Percentiles rank a stretch among this genome's conserved stretches.
Evolutionary conservation across 1,284 basidiomycete genomes (phyloP).

Genomic region (Cryptococcus sp.): DNA sequence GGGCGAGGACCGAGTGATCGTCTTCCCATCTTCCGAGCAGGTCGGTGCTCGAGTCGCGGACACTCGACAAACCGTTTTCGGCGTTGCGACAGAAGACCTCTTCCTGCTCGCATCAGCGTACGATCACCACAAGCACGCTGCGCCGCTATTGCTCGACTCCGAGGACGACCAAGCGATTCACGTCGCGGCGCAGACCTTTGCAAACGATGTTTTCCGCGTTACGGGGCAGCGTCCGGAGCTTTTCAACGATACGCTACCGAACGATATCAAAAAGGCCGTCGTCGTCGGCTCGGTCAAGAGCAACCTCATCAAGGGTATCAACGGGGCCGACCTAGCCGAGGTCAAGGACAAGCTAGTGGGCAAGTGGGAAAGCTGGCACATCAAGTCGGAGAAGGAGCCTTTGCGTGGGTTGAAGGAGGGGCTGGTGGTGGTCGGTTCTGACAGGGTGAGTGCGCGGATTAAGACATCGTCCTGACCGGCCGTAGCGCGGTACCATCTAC

Average conservation of each 20-base stretch:
- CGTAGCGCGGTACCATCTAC: conserved; percentile 60
- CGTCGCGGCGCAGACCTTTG: conserved; percentile 64
- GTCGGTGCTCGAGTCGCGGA: background rate
- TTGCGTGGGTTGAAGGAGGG: conserved; percentile 63
- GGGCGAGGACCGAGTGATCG: conserved; percentile 17
- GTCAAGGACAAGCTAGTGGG: conserved; percentile 60
- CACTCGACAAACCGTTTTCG: background rate
- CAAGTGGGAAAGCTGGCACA: conserved; percentile 66
- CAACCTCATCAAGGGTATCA: conserved; percentile 47
- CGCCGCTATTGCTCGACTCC: conserved; percentile 28
- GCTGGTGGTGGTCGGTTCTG: conserved; percentile 67
- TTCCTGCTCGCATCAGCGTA: conserved; percentile 15
- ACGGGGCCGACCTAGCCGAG: conserved; percentile 8
- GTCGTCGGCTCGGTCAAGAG: conserved; percentile 68
- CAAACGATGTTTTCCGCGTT: conserved; percentile 63
- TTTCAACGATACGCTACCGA: conserved; percentile 37
- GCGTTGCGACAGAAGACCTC: background rate
- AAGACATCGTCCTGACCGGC: background rate
- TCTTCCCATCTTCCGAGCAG: conserved; percentile 9
- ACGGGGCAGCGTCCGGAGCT: conserved; percentile 58
- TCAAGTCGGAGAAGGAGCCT: conserved; percentile 61
- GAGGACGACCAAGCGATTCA: conserved; percentile 56
- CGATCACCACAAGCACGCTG: conserved; percentile 9
- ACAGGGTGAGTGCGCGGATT: conserved; percentile 57
- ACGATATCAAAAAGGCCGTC: conserved; percentile 55